Percentiles rank a stretch among this genome's conserved stretches.
These are phyloP conservation scores for Pisolithus orientalis DNA, from an alignment of 768 basidiomycete species.

Conservation along the genomic window DNA sequence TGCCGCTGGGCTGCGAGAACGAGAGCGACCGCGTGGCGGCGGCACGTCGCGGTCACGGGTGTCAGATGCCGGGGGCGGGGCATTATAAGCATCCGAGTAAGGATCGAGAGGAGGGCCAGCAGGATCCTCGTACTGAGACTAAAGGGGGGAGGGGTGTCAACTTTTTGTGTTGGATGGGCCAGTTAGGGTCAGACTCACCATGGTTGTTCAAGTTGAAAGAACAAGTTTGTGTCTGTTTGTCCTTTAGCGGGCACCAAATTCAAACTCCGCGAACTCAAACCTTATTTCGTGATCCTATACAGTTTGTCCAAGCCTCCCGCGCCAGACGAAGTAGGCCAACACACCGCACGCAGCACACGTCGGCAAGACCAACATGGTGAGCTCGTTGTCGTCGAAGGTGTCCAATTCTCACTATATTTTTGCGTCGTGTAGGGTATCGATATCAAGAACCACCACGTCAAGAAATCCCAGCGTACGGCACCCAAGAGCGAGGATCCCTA, in stretches of 20 bases:
- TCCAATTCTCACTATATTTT: slow-evolving; percentile 14
- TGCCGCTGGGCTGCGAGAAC: slow-evolving; percentile 59
- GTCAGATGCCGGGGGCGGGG: slow-evolving; percentile 41
- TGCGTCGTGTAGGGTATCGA: slow-evolving; percentile 75
- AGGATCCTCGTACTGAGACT: slow-evolving; percentile 59
- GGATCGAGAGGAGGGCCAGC: slow-evolving; percentile 62
- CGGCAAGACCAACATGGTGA: slow-evolving; percentile 79
- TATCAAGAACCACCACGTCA: slow-evolving; percentile 95
- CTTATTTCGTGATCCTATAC: slow-evolving; percentile 43
- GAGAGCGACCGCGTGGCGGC: slow-evolving; percentile 60
- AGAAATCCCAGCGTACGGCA: slow-evolving; percentile 89
- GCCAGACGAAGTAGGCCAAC: slow-evolving; percentile 23
- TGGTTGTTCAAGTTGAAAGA: slow-evolving; percentile 54
- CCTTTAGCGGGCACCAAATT: slow-evolving; percentile 27
- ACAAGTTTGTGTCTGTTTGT: slow-evolving; percentile 39
- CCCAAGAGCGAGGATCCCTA: slow-evolving; percentile 99
- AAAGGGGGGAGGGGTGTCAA: slow-evolving; percentile 2
- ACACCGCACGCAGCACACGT: slow-evolving; percentile 41
- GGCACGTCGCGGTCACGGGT: slow-evolving; percentile 51
- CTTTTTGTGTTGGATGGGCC: slow-evolving; percentile 7
- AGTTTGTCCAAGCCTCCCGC: slow-evolving; percentile 59
- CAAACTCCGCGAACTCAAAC: slow-evolving; percentile 28
- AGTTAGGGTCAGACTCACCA: slow-evolving; percentile 45
- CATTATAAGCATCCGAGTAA: slow-evolving; percentile 78
- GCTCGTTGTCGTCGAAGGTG: slow-evolving; percentile 38